phyloP scores from a whole-genome alignment of 768 basidiomycete genomes.

The Gautieria morchelliformis region DNA sequence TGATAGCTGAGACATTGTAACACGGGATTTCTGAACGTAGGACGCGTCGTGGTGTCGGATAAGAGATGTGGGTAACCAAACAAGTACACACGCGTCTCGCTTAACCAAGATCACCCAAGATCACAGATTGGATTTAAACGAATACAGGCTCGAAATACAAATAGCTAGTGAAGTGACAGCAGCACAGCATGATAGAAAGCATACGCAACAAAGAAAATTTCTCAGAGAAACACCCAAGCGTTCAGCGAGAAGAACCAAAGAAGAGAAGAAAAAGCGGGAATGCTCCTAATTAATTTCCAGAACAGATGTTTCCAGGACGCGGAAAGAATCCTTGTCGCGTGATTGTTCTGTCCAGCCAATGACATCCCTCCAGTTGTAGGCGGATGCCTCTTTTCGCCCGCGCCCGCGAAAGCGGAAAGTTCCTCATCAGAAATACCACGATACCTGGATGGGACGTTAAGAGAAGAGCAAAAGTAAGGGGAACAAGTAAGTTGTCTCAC shows the following conservation, averaged over 20 bases:
- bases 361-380: conserved; percentile 70
- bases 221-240: conserved; percentile 3
- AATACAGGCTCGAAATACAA: neutral
- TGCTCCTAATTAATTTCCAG: conserved; percentile 44
- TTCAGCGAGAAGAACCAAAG: neutral
- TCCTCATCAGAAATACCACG: conserved; percentile 78
- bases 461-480: neutral
- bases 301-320: conserved; percentile 70
- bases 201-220: neutral
- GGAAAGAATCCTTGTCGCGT: conserved; percentile 64
- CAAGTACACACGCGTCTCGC: conserved; percentile 3
- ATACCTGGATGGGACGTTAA: conserved; percentile 18
- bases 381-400: conserved; percentile 84
- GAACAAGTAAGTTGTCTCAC: conserved; percentile 19
- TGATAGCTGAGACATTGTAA: neutral
- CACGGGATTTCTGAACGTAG: neutral
- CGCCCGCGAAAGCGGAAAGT: conserved; percentile 58
- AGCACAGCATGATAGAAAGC: conserved; percentile 3
- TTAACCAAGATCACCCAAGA: neutral
- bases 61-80: neutral
- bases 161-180: neutral
- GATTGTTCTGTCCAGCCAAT: conserved; percentile 77
- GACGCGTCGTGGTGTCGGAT: neutral
- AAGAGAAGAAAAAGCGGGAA: neutral
- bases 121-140: neutral